These are phyloP conservation scores for Colletotrichum lindemuthianum DNA, from an alignment of 2,329 filamentous ascomycete species.

Conservation along the genomic window DNA sequence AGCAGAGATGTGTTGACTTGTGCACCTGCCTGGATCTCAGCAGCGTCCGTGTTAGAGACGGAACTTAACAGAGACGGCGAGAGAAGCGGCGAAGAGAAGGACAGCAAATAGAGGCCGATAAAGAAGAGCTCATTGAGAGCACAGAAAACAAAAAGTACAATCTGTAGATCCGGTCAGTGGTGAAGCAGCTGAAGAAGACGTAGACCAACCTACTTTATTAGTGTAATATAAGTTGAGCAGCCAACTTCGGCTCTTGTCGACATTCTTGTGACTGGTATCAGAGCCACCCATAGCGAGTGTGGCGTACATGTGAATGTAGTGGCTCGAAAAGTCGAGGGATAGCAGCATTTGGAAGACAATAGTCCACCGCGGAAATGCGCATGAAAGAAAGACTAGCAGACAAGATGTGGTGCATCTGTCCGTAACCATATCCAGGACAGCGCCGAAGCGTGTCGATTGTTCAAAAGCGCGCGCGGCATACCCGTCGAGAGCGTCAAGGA, in stretches of 20 bases:
- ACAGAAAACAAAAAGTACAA: slow-evolving; percentile 91
- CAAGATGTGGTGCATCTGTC: slow-evolving; percentile 97
- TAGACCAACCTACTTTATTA: slow-evolving; percentile 74
- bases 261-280: slow-evolving; percentile 88
- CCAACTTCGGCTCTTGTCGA: slow-evolving; percentile 88
- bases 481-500: slow-evolving; percentile 94
- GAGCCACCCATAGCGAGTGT: slow-evolving; percentile 88
- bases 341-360: slow-evolving; percentile 96
- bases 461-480: slow-evolving; percentile 83
- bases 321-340: slow-evolving; percentile 90
- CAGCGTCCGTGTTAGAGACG: slow-evolving; percentile 62
- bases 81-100: slow-evolving; percentile 90
- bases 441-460: slow-evolving; percentile 94
- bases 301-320: slow-evolving; percentile 99
- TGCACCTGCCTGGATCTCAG: slow-evolving; percentile 69
- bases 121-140: slow-evolving; percentile 95
- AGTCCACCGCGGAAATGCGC: slow-evolving; percentile 92
- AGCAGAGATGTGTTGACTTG: slow-evolving; percentile 77
- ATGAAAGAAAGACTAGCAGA: slow-evolving; percentile 91
- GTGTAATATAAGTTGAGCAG: slow-evolving; percentile 96
- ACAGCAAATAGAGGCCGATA: slow-evolving; percentile 96
- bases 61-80: slow-evolving; percentile 83
- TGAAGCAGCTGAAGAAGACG: slow-evolving; percentile 28
- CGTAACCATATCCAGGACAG: slow-evolving; percentile 98
- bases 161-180: slow-evolving; percentile 60